Conservation (phyloP, 2,329 filamentous ascomycete genomes). For the Botrytis elliptica region DNA sequence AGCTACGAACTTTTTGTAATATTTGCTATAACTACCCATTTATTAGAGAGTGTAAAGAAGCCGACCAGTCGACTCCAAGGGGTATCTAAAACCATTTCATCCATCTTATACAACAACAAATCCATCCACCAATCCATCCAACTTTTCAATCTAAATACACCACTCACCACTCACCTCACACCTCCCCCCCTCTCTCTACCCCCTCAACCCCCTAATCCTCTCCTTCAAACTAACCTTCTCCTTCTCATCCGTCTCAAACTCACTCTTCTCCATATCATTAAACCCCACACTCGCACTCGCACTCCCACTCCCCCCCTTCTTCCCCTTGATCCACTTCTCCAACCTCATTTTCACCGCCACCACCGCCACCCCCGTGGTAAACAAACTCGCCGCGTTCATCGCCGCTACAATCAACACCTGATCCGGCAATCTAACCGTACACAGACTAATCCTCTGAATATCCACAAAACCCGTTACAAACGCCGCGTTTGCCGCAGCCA, state of each 20-base stretch:
- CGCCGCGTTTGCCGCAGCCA: not conserved
- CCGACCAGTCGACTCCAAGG: conserved; percentile 11
- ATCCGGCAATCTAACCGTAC: conserved; percentile 16
- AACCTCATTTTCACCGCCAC: conserved; percentile 1
- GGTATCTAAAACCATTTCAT: not conserved
- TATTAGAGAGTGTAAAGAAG: not conserved
- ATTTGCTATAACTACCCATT: not conserved
- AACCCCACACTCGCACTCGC: not conserved
- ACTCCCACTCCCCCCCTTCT: not conserved
- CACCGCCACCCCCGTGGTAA: not conserved
- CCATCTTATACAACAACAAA: not conserved
- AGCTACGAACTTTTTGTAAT: not conserved
- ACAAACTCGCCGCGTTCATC: not conserved
- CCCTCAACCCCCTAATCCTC: conserved; percentile 6
- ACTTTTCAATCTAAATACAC: not conserved
- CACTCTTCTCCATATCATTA: conserved; percentile 1
- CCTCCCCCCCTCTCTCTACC: not conserved
- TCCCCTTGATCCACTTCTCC: not conserved
- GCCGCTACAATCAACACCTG: not conserved
- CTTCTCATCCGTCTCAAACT: not conserved
- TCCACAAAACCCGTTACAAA: conserved; percentile 10
- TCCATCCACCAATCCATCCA: not conserved
- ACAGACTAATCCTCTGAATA: conserved; percentile 17
- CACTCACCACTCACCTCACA: too few species aligned
- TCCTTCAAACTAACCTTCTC: conserved; percentile 1